Evolutionary conservation across 768 basidiomycete species (phyloP).

Genomic region (Amanita subjunquillea): DNA sequence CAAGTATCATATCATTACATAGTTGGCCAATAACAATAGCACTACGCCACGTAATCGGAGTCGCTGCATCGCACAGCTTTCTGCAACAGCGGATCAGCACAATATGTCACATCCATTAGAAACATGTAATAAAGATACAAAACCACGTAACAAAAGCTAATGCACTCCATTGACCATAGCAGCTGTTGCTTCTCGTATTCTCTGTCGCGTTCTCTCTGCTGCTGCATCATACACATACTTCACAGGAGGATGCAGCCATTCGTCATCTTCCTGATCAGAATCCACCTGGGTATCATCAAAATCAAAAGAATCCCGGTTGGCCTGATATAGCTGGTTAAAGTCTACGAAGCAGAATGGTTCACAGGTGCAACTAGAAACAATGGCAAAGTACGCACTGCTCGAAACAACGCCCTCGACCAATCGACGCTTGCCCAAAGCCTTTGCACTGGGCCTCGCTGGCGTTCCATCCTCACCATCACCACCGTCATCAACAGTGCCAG

Average conservation of each 20-base stretch:
- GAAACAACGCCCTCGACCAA: slow-evolving; percentile 31
- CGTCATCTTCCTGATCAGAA: slow-evolving; percentile 41
- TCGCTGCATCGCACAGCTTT: too few species aligned
- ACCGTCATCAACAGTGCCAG: slow-evolving; percentile 9
- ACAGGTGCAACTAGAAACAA: neutral
- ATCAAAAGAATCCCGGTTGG: slow-evolving; percentile 8
- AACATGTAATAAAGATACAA: neutral
- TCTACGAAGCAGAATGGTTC: slow-evolving; percentile 52
- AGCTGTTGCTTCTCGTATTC: slow-evolving; percentile 34
- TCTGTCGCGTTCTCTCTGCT: slow-evolving; percentile 65
- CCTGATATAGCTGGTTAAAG: slow-evolving; percentile 16
- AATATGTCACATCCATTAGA: neutral
- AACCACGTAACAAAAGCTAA: neutral
- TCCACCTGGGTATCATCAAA: slow-evolving; percentile 28
- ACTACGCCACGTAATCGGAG: too few species aligned
- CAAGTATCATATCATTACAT: too few species aligned
- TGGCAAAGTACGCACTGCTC: neutral
- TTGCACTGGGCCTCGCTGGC: slow-evolving; percentile 65
- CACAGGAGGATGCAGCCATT: slow-evolving; percentile 35
- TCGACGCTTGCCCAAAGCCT: slow-evolving; percentile 80
- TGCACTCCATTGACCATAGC: slow-evolving; percentile 29
- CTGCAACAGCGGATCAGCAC: too few species aligned
- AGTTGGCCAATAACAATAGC: too few species aligned
- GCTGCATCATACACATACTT: slow-evolving; percentile 90
- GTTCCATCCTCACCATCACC: slow-evolving; percentile 24